These are phyloP conservation scores for Talaromyces sp. DNA, from an alignment of 2,329 filamentous ascomycete species.

Conservation along the genomic window DNA sequence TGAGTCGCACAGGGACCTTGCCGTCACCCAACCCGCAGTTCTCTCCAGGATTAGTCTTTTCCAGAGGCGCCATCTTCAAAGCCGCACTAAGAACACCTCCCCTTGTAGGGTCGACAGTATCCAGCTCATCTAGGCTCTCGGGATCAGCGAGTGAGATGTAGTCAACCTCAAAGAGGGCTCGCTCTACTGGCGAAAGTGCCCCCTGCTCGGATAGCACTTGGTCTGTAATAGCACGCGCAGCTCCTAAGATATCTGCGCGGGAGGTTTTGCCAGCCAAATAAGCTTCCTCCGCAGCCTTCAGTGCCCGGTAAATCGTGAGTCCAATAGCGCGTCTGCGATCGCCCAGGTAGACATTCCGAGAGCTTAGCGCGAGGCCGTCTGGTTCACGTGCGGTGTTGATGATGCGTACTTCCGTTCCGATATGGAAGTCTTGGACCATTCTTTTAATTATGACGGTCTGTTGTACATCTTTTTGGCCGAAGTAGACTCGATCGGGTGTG, in stretches of 20 bases:
- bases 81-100: constrained; percentile 89
- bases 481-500: constrained; percentile 78
- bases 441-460: constrained; percentile 88
- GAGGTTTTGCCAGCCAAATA: constrained; percentile 60
- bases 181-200: constrained; percentile 59
- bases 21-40: constrained; percentile 70
- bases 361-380: constrained; percentile 88
- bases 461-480: constrained; percentile 97
- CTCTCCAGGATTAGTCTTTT: constrained; percentile 70
- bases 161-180: constrained; percentile 79
- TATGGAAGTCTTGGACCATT: constrained; percentile 84
- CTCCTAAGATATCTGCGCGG: constrained; percentile 70
- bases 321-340: constrained; percentile 70
- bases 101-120: constrained; percentile 66
- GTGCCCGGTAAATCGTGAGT: constrained; percentile 69
- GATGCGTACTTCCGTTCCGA: constrained; percentile 74
- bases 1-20: constrained; percentile 78
- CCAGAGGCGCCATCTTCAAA: constrained; percentile 83
- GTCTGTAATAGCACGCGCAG: constrained; percentile 65
- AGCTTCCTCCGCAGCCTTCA: constrained; percentile 69
- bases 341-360: constrained; percentile 90
- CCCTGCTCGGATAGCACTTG: constrained; percentile 63
- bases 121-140: constrained; percentile 77
- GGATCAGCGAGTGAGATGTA: constrained; percentile 92
- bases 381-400: constrained; percentile 73